Percentiles rank a stretch among this genome's conserved stretches.
Evolutionary conservation across 2,329 filamentous ascomycete species (phyloP).

Genomic region (Epichloe scottii): DNA sequence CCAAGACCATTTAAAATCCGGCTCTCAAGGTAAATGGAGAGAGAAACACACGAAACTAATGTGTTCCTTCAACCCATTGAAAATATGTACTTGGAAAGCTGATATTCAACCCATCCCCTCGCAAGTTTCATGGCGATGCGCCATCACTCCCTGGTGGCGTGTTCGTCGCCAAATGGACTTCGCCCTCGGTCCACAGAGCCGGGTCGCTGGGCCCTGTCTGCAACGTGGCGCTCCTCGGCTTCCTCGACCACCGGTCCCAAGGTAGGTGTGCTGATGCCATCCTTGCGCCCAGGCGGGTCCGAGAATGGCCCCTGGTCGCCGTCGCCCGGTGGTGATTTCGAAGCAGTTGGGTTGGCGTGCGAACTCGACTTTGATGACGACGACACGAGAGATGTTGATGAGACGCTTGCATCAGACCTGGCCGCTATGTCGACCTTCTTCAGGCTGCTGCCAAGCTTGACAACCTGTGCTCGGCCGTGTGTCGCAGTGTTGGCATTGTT

Average conservation of each 20-base stretch:
- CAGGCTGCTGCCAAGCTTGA: conserved; percentile 40
- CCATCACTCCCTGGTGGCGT: conserved; percentile 38
- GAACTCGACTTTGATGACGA: conserved; percentile 16
- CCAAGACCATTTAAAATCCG: not conserved
- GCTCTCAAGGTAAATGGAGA: not conserved
- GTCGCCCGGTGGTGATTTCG: conserved; percentile 35
- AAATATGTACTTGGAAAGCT: conserved; percentile 3
- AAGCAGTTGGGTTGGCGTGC: conserved; percentile 34
- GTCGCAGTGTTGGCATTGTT: conserved; percentile 51
- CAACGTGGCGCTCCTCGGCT: conserved; percentile 24
- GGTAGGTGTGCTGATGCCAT: conserved; percentile 27
- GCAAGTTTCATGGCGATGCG: not conserved
- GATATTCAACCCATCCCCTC: not conserved
- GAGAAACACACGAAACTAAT: not conserved
- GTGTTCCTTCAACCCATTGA: not conserved
- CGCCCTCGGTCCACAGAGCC: conserved; percentile 18
- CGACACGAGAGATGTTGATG: conserved; percentile 11
- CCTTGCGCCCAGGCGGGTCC: conserved; percentile 33
- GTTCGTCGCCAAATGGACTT: conserved; percentile 46
- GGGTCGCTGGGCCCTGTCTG: conserved; percentile 16
- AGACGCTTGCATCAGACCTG: conserved; percentile 24
- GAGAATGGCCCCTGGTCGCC: conserved; percentile 47
- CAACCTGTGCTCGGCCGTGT: conserved; percentile 44
- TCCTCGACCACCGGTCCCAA: conserved; percentile 45
- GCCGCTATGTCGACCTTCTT: conserved; percentile 32